Base-by-base conservation (phyloP, 148 eudicot genomes). In the Silene uniflora region DNA sequence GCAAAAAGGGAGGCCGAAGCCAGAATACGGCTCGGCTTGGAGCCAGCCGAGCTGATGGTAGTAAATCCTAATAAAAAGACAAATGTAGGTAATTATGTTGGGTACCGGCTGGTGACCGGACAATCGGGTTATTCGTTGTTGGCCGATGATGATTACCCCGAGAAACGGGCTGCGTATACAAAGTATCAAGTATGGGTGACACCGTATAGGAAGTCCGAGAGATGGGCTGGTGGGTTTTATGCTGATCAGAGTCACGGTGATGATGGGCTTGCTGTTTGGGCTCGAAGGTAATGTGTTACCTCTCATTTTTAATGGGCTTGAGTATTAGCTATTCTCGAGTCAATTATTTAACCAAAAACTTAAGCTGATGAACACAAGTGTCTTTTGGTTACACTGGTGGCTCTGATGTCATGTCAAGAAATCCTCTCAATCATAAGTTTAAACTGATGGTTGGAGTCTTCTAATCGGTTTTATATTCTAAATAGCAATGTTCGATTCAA, bases 141-240 rank as follows among this genome's bases (percentile, higher is more conserved):
- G 58, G 62, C 73, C 0, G 87, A 85, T 19, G 87, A 93, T 77
- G 98, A 93, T 72, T 91, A 76, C 42, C 97, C 98, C 0, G 87
- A 91, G 52, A 86, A 82, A 11, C 82, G 98, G 2, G 91, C 87
- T 19, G 69, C 93, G 19, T 93, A 89, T 71, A 89, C 84, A 0
- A 90, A 93, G 84, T 88, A 91, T 76, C 91, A 91, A 71, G 82
- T 91, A 49, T 93, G 91, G 92, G 95, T 89, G 73, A 90, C 93
- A 0, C 68, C 85, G 7, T 93, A 91, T 71, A 77, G 86, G 75
- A 85, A 75, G 84, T 79, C 87, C 9, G 93, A 93, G 73, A 88
- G 87, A 64, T 93, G 98, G 97, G 97, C 95, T 68, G 93, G 84
- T 72, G 98, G 98, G 9, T 87, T 93, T 79, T 91, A 89, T 74